A percentile compares a stretch with the other conserved stretches of the same genome.
These are phyloP conservation scores for Penicillium sp. DNA, from an alignment of 2,329 filamentous ascomycete species.

Conservation along the genomic window DNA sequence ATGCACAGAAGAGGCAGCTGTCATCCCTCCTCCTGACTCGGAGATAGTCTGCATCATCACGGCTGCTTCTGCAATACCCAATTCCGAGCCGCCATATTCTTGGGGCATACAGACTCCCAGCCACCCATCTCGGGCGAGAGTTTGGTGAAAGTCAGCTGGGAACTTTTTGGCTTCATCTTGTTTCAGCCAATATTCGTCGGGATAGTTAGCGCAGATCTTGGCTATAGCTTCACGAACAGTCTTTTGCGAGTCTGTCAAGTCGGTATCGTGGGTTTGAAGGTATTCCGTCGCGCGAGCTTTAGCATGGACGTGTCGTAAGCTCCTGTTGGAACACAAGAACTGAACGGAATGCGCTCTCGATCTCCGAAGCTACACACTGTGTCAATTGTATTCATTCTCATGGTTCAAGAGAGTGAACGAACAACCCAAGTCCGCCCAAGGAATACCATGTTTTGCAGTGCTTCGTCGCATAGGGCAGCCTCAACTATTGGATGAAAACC, in stretches of 20 bases:
- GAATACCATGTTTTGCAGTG: neutral
- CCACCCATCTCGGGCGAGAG: conserved; percentile 45
- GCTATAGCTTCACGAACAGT: conserved; percentile 44
- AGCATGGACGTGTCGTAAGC: neutral
- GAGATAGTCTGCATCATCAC: conserved; percentile 51
- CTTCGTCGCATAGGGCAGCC: neutral
- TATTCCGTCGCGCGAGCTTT: conserved; percentile 24
- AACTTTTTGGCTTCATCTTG: conserved; percentile 39
- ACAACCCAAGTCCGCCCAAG: neutral
- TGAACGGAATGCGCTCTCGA: neutral
- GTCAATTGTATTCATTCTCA: neutral
- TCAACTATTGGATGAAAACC: neutral
- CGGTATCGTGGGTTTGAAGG: conserved; percentile 17
- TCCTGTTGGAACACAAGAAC: neutral
- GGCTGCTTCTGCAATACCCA: conserved; percentile 45
- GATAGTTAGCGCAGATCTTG: conserved; percentile 44
- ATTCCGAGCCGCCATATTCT: conserved; percentile 42
- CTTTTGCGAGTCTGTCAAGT: conserved; percentile 21
- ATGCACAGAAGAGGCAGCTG: conserved; percentile 44
- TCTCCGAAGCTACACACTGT: neutral
- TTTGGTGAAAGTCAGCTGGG: conserved; percentile 42
- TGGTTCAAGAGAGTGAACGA: neutral
- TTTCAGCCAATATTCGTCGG: conserved; percentile 45
- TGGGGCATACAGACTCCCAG: conserved; percentile 47
- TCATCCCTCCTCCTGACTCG: conserved; percentile 46